These are phyloP conservation scores for Dendrobium chrysotoxum DNA, from an alignment of 106 monocot species.

Conservation along the genomic window DNA sequence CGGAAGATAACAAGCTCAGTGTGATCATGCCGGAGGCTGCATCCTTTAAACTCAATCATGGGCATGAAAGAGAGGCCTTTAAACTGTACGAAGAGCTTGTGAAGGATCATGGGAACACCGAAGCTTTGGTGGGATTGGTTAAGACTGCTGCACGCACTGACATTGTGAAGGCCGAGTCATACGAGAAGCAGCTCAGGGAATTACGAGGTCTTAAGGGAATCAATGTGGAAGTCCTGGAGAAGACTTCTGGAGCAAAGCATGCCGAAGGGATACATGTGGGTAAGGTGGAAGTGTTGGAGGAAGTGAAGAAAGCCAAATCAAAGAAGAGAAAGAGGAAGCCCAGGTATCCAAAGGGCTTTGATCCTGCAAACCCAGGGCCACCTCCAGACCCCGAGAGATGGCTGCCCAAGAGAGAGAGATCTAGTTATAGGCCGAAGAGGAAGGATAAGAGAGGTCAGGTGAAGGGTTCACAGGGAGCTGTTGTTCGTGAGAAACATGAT, in stretches of 20 bases:
- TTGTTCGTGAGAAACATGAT: conserved; percentile 72
- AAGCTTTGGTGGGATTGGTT: conserved; percentile 53
- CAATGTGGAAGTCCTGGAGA: conserved; percentile 69
- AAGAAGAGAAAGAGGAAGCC: conserved; percentile 97
- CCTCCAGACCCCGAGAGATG: conserved; percentile 95
- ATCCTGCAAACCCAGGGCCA: conserved; percentile 88
- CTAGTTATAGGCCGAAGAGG: conserved; percentile 82
- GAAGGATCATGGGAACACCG: conserved; percentile 18
- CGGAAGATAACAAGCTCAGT: conserved; percentile 54
- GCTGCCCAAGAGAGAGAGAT: conserved; percentile 89
- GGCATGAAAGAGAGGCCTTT: conserved; percentile 45
- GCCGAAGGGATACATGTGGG: conserved; percentile 31
- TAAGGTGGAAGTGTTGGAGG: conserved; percentile 49
- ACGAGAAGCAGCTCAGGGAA: conserved; percentile 66
- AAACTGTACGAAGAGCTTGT: conserved; percentile 48
- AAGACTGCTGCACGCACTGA: conserved; percentile 44
- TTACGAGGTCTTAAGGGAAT: conserved; percentile 60
- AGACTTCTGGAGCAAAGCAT: conserved; percentile 74
- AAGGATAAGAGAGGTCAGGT: conserved; percentile 90
- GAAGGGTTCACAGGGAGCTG: conserved; percentile 91
- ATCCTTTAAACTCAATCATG: conserved; percentile 54
- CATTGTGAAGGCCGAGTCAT: conserved; percentile 74
- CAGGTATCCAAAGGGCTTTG: conserved; percentile 87
- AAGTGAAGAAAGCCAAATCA: conserved; percentile 49
- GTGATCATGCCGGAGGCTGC: conserved; percentile 65